A percentile compares a stretch with the other conserved stretches of the same genome.
These are phyloP conservation scores for Paramyrothecium sp. DNA, from an alignment of 2,329 filamentous ascomycete genomes.

Conservation along the genomic window DNA sequence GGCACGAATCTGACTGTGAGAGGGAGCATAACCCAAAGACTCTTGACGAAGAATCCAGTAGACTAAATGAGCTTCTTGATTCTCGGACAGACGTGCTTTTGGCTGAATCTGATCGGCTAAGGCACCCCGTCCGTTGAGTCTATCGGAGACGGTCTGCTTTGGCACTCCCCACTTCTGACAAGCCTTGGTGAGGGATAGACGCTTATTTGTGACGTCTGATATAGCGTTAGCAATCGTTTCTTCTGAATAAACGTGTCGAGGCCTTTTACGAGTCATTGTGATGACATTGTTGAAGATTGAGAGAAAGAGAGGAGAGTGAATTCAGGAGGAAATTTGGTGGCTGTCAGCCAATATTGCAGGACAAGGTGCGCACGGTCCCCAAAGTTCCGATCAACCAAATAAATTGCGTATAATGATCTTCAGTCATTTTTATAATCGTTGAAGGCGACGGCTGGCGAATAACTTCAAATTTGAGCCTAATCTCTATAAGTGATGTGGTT, in stretches of 20 bases:
- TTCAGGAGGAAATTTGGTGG: too few relatives aligned
- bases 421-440: too few relatives aligned
- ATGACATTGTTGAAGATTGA: not conserved
- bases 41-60: conserved; percentile 5
- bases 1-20: conserved; percentile 5
- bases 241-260: conserved; percentile 2
- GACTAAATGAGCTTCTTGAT: conserved; percentile 4
- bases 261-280: conserved; percentile 1
- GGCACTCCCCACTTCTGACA: conserved; percentile 5
- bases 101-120: conserved; percentile 1
- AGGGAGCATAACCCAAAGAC: conserved; percentile 6
- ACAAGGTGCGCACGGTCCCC: too few relatives aligned
- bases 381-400: too few relatives aligned
- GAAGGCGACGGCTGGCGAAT: too few relatives aligned
- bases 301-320: too few relatives aligned
- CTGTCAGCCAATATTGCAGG: too few relatives aligned
- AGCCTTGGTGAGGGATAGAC: conserved; percentile 3
- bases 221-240: conserved; percentile 2
- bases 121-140: conserved; percentile 2
- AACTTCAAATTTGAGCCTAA: too few relatives aligned
- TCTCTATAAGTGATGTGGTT: too few relatives aligned
- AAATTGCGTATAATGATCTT: too few relatives aligned
- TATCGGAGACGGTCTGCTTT: not conserved
- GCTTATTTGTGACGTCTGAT: conserved; percentile 9
- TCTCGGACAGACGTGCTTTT: conserved; percentile 3